Evolutionary conservation across 202 grass and related monocot genomes (phyloP).

Genomic region (Cymbopogon flexuosus): DNA sequence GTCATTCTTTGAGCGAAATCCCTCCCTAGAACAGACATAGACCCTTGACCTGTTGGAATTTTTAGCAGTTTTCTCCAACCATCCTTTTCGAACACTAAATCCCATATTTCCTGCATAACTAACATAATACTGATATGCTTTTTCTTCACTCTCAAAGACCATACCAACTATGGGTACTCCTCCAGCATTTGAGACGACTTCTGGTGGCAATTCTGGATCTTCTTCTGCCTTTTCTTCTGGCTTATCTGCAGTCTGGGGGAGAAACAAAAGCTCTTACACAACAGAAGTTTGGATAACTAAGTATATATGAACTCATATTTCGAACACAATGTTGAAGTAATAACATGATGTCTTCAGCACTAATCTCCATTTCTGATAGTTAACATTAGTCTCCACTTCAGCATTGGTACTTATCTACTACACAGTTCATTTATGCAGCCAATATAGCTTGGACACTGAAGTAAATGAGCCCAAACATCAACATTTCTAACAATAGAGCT

Average conservation of each 20-base stretch:
- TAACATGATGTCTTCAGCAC: not conserved
- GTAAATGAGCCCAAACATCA: not conserved
- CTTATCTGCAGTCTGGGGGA: conserved; percentile 51
- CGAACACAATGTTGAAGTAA: not conserved
- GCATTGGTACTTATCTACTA: not conserved
- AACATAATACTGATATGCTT: conserved; percentile 75
- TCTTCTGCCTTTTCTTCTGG: conserved; percentile 53
- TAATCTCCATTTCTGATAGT: not conserved
- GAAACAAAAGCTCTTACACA: conserved; percentile 4
- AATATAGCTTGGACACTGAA: not conserved
- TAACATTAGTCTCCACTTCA: not conserved
- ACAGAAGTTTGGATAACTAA: conserved; percentile 3
- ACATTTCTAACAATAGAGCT: not conserved
- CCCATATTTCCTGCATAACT: conserved; percentile 75
- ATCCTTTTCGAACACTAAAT: conserved; percentile 79
- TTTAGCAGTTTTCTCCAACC: conserved; percentile 81
- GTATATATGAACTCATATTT: not conserved
- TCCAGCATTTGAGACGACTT: conserved; percentile 59
- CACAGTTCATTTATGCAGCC: not conserved
- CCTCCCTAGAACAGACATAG: conserved; percentile 82
- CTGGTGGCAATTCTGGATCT: conserved; percentile 57
- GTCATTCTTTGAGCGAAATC: conserved; percentile 70
- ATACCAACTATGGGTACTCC: conserved; percentile 88
- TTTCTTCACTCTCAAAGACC: conserved; percentile 82
- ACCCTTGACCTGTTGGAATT: conserved; percentile 58